These are phyloP conservation scores for Toxoplasma gondii DNA, from an alignment of 169 alveolate species.

Conservation along the genomic window DNA sequence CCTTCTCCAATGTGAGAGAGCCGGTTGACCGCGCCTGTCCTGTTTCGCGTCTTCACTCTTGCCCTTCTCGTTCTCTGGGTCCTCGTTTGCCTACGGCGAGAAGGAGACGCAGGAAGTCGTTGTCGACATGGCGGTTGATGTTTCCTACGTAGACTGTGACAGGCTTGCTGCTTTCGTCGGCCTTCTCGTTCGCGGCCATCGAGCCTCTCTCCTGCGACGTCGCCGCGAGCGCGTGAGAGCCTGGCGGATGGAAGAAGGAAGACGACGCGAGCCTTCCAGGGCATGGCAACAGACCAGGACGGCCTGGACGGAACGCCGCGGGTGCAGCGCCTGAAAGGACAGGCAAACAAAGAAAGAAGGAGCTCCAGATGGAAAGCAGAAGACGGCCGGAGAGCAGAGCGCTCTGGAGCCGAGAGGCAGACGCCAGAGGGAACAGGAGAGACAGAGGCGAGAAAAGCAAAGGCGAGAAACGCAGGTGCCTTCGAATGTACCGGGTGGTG, in stretches of 20 bases:
- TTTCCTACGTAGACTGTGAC: slow-evolving; percentile 33
- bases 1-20: no score
- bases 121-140: slow-evolving; percentile 17
- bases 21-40: no score
- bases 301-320: background rate
- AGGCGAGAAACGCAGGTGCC: background rate
- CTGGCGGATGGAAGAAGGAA: background rate
- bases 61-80: no score
- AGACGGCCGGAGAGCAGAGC: background rate
- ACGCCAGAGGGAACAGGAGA: no score
- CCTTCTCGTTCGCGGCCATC: background rate
- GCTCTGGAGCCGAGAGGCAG: background rate
- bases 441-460: background rate
- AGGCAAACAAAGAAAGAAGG: background rate
- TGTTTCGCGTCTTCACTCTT: no score
- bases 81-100: background rate
- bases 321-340: background rate
- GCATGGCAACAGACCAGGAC: no score
- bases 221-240: background rate
- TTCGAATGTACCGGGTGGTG: background rate
- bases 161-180: background rate
- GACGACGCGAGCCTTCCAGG: background rate
- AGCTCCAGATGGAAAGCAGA: background rate
- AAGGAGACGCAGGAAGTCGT: slow-evolving; percentile 34
- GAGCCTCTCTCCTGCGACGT: background rate